Conservation (phyloP, 768 basidiomycete species). For the Leccinellum rugosiceps region DNA sequence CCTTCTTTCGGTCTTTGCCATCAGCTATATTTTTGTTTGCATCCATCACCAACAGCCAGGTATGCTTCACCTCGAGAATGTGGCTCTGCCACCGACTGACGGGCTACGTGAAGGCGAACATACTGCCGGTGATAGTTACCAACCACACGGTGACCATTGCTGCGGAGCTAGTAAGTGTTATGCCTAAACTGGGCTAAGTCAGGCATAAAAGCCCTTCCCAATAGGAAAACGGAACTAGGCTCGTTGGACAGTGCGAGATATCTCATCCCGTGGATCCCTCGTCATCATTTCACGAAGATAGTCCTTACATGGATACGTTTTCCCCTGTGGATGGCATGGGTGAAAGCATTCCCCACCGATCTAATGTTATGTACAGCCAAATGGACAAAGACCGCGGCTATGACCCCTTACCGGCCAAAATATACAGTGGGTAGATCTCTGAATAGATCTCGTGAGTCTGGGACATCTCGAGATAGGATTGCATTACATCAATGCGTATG, state of each 20-base stretch:
- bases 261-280: conserved; percentile 68
- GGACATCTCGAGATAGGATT: conserved; percentile 46
- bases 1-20: conserved; percentile 88
- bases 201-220: conserved; percentile 3
- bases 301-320: conserved; percentile 33
- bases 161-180: conserved; percentile 64
- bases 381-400: conserved; percentile 46
- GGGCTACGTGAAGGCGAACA: conserved; percentile 52
- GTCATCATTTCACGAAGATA: conserved; percentile 28
- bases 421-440: conserved; percentile 50
- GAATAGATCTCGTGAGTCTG: conserved; percentile 10
- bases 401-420: conserved; percentile 56
- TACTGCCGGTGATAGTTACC: conserved; percentile 88
- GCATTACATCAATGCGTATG: conserved; percentile 88
- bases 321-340: conserved; percentile 57
- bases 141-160: conserved; percentile 96
- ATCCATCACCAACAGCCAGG: conserved; percentile 80
- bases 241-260: conserved; percentile 92
- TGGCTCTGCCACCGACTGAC: conserved; percentile 10
- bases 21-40: conserved; percentile 94
- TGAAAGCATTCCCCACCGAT: conserved; percentile 41
- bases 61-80: conserved; percentile 21
- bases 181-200: conserved; percentile 50
- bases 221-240: conserved; percentile 69
- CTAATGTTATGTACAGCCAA: conserved; percentile 67